Percentiles rank a stretch among this genome's conserved stretches.
phyloP scores from a whole-genome alignment of 2,329 filamentous ascomycete species.

The Curvularia sp. region DNA sequence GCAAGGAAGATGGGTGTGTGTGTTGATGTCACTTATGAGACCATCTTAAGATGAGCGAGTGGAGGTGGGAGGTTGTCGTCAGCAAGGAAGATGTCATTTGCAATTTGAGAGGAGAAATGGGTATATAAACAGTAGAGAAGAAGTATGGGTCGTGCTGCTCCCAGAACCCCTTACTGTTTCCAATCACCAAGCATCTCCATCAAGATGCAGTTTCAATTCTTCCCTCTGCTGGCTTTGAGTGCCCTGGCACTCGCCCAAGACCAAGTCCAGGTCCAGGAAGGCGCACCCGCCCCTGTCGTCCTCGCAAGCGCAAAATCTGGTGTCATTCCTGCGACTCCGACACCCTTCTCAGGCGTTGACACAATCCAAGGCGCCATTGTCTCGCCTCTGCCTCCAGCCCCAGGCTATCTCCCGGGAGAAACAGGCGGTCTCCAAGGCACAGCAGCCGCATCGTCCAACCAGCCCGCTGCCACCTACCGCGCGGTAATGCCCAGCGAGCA shows the following conservation, averaged over 20 bases:
- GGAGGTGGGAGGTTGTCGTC: neutral
- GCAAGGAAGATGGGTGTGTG: neutral
- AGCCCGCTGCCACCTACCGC: conserved; percentile 31
- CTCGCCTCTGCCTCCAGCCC: conserved; percentile 26
- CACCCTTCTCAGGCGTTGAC: conserved; percentile 31
- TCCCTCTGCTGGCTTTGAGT: conserved; percentile 21
- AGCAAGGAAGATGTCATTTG: neutral
- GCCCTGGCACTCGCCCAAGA: conserved; percentile 22
- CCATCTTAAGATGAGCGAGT: neutral
- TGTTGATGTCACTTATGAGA: conserved; percentile 7
- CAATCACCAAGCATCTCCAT: neutral
- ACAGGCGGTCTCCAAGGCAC: conserved; percentile 28
- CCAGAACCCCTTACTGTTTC: neutral
- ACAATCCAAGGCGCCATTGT: conserved; percentile 40
- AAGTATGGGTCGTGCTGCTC: too few relatives aligned
- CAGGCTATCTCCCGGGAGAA: conserved; percentile 27
- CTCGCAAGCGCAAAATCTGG: conserved; percentile 33
- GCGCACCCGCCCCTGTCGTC: conserved; percentile 24
- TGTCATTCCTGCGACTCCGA: conserved; percentile 26
- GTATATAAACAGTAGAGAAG: neutral
- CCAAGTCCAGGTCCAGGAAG: conserved; percentile 23
- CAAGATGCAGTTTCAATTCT: conserved; percentile 10
- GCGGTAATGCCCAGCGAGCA: conserved; percentile 30
- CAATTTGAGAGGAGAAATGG: neutral
- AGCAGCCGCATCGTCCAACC: conserved; percentile 28